These are phyloP conservation scores for Aplosporella prunicola DNA, from an alignment of 2,329 filamentous ascomycete species.

Conservation along the genomic window DNA sequence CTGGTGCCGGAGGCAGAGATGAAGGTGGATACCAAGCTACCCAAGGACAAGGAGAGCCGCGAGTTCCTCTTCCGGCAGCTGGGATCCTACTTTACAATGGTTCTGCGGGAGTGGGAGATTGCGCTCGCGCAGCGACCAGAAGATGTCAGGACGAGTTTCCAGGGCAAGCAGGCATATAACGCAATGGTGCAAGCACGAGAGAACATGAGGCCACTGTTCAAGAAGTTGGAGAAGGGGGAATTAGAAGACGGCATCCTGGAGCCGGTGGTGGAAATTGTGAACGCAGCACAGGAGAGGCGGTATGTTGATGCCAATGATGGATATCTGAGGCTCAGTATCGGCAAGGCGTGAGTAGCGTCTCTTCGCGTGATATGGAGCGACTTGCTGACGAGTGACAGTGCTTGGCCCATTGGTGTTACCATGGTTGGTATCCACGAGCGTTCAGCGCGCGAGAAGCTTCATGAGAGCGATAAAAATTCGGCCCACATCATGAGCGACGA, in stretches of 20 bases:
- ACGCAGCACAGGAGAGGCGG: conserved; percentile 76
- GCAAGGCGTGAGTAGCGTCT: conserved; percentile 55
- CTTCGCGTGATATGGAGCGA: background rate
- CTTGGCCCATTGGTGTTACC: conserved; percentile 98
- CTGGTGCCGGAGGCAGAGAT: conserved; percentile 79
- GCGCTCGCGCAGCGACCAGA: conserved; percentile 56
- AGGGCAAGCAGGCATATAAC: conserved; percentile 71
- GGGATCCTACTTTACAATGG: conserved; percentile 91
- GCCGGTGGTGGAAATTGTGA: conserved; percentile 83
- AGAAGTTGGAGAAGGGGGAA: conserved; percentile 73
- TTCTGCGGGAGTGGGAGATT: conserved; percentile 77
- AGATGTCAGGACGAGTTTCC: conserved; percentile 58
- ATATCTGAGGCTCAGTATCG: conserved; percentile 85
- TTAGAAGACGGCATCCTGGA: conserved; percentile 70
- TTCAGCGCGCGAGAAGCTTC: conserved; percentile 87
- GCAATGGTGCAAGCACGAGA: conserved; percentile 81
- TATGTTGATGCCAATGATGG: conserved; percentile 97
- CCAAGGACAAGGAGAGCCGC: conserved; percentile 54
- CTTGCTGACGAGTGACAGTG: conserved; percentile 32
- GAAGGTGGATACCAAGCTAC: conserved; percentile 60
- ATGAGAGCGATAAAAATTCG: conserved; percentile 63
- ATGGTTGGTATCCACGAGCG: conserved; percentile 99
- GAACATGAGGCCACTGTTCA: conserved; percentile 83
- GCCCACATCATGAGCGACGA: conserved; percentile 98
- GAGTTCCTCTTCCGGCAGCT: conserved; percentile 76